Conservation (phyloP, 129 eudicot species). For the Escallonia herrerae region DNA sequence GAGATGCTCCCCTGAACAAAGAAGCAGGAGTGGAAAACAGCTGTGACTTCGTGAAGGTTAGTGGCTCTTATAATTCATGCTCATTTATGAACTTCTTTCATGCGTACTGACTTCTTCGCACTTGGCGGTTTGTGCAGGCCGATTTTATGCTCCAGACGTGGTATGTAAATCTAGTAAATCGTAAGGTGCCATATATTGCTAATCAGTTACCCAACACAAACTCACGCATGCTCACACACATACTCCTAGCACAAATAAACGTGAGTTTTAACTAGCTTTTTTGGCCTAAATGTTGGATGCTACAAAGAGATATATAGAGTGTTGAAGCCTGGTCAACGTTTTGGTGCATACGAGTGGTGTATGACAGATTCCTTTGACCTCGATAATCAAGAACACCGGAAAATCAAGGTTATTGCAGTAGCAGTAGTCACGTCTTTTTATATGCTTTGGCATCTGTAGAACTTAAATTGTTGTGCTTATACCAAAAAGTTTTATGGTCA, state of each 20-base stretch:
- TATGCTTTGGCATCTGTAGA: background rate
- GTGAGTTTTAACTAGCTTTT: too few relatives aligned
- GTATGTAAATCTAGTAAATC: background rate
- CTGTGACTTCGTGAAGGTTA: slow-evolving; percentile 19
- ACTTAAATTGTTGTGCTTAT: background rate
- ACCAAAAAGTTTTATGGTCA: background rate
- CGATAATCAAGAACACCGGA: too few relatives aligned
- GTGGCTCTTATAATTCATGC: background rate
- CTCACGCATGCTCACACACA: background rate
- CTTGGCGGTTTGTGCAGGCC: slow-evolving; percentile 7
- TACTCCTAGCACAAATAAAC: too few relatives aligned
- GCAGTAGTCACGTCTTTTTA: background rate
- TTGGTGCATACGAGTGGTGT: too few relatives aligned
- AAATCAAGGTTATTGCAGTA: too few relatives aligned
- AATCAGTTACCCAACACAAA: too few relatives aligned
- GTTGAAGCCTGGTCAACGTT: too few relatives aligned
- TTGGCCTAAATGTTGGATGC: too few relatives aligned
- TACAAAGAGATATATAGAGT: too few relatives aligned
- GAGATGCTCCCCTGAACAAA: slow-evolving; percentile 3
- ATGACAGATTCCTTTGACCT: too few relatives aligned
- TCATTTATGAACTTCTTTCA: background rate
- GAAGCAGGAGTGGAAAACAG: slow-evolving; percentile 21
- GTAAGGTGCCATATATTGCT: too few relatives aligned
- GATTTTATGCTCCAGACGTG: slow-evolving; percentile 23
- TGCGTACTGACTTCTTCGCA: background rate